Percentiles rank a stretch among this genome's conserved stretches.
These are phyloP conservation scores for Parmelia sp. DNA, from an alignment of 495 filamentous ascomycete species.

Conservation along the genomic window DNA sequence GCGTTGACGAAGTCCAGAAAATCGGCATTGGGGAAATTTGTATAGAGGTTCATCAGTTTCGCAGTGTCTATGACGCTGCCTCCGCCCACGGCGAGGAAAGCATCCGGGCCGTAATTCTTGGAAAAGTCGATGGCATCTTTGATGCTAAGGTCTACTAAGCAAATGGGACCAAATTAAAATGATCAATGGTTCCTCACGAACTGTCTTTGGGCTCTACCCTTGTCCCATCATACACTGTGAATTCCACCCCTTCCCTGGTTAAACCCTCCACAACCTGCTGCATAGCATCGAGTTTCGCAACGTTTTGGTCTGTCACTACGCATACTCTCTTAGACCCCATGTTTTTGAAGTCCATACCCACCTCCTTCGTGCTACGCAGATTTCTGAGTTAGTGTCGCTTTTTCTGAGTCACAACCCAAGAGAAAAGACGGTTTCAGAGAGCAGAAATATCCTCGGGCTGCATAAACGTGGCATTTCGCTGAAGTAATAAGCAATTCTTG, in stretches of 20 bases:
- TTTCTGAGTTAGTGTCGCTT: too few relatives aligned
- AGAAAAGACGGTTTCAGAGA: too few relatives aligned
- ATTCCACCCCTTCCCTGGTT: constrained; percentile 67
- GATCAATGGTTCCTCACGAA: constrained; percentile 44
- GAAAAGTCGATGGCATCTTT: constrained; percentile 81
- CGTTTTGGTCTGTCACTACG: constrained; percentile 81
- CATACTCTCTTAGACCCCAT: constrained; percentile 79
- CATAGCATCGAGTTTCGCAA: constrained; percentile 76
- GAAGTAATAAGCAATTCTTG: too few relatives aligned
- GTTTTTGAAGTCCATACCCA: constrained; percentile 98
- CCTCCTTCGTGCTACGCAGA: constrained; percentile 94
- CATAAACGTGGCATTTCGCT: too few relatives aligned
- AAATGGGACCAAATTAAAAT: not conserved
- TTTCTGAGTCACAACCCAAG: too few relatives aligned
- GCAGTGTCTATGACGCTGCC: constrained; percentile 83
- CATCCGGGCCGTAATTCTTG: constrained; percentile 72
- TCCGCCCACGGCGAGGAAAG: constrained; percentile 83
- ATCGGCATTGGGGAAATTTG: constrained; percentile 75
- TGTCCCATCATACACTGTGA: constrained; percentile 70
- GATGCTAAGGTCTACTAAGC: constrained; percentile 45
- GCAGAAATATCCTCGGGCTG: too few relatives aligned
- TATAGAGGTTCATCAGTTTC: constrained; percentile 97
- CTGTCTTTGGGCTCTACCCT: constrained; percentile 89
- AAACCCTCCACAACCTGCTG: constrained; percentile 73
- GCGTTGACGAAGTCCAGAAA: constrained; percentile 98